Evolutionary conservation across 2,329 filamentous ascomycete genomes (phyloP), one percentile per base, ranked within the genome.

Genomic region (Tetracladium maxilliforme): DNA sequence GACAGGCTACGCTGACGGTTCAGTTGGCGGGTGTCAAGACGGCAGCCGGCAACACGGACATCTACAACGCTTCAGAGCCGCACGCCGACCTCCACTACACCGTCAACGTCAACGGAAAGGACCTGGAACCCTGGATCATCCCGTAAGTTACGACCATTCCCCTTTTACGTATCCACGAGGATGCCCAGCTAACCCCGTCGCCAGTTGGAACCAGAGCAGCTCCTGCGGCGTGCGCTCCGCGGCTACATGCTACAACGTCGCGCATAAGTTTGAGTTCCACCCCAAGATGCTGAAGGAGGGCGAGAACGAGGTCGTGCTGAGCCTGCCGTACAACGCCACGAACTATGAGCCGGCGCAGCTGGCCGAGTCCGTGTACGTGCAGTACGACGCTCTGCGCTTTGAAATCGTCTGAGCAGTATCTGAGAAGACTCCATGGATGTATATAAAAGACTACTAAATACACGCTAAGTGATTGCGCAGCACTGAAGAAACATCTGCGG

Each of bases 1-100:
- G 42, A 16, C 45, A 50, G 14, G 70, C 66, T 0, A 73, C 64
- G 0, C 60, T 76, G 14, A 75, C 70, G 0, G 56, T 76, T 2
- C 70, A 75, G 39, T 52, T 76, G 2, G 70, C 70, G 0, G 70
- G 62, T 3, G 70, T 61, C 3, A 75, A 75, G 47, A 69, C 64
- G 0, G 65, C 66, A 4, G 56, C 61, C 0, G 69, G 70, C 2
- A 75, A 75, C 37, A 72, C 65, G 2, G 68, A 74, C 39, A 48
- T 61, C 2, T 69, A 49, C 34, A 70, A 69, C 33, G 49, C 58
- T 3, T 56, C 49, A 3, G 56, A 74, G 39, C 52, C 52, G 14
- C 64, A 60, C 32, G 48, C 52, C 4, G 64, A 73, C 33, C 38
- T 75, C 7, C 56, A 58, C 1, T 64, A 65, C 26, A 56, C 52